Base-by-base conservation (phyloP, 768 basidiomycete species). In the Trametes punicea region DNA sequence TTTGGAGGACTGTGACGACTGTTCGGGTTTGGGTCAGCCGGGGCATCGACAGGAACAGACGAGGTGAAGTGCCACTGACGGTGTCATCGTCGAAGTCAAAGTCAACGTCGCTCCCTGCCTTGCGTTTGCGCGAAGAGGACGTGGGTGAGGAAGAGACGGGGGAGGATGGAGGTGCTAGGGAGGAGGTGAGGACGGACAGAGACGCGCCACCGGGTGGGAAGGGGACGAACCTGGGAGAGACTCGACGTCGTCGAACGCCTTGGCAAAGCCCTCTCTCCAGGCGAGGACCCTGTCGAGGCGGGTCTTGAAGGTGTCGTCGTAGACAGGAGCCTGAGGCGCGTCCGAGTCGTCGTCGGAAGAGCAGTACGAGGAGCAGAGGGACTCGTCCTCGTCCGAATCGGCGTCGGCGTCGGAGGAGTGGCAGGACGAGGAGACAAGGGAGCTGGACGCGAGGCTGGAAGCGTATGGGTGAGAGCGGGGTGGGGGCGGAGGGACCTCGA, bases 211-310 rank as follows among this genome's bases (percentile, higher is more conserved):
- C 20, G 40, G 26, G 50, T 8, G 39, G 18, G 46, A 30, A 18
- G 40, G 26, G 46, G 63, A 64, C 80, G 48, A 65, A 81, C 81
- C 77, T 46, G 74, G 65, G 39, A 73, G 57, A 9, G 73, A 63
- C 55, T 72, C 72, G 56, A 78, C 65, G 31, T 73, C 56, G 60
- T 73, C 72, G 57, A 78, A 64, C 34, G 79, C 74, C 42, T 76
- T 73, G 26, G 75, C 73, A 62, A 77, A 81, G 61, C 77, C 73
- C 42, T 88, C 83, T 55, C 88, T 76, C 89, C 89, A 91, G 13
- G 80, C 78, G 20, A 83, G 77, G 53, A 91, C 83, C 58, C 88
- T 84, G 65, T 78, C 82, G 77, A 85, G 80, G 59, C 82, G 78
- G 9, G 73, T 67, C 46, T 62, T 60, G 66, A 79, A 82, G 0